Evolutionary conservation across 176 grass and related monocot genomes (phyloP).

Genomic region (Musa acuminata): DNA sequence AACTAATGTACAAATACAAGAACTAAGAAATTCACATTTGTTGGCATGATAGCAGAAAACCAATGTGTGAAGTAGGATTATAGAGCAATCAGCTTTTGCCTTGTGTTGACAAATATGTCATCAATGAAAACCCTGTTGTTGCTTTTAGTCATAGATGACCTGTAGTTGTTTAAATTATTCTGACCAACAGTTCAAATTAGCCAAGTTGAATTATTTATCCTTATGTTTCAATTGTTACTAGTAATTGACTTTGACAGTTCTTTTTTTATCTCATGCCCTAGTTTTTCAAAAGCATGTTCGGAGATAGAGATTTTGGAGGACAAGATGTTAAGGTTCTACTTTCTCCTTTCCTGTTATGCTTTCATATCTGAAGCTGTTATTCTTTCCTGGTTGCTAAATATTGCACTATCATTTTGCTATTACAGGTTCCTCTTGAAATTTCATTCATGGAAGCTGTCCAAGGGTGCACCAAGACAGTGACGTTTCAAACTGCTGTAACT

Average conservation of each 20-base stretch:
- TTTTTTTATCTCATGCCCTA: slow-evolving; percentile 24
- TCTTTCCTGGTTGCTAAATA: slow-evolving; percentile 8
- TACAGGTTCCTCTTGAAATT: slow-evolving; percentile 75
- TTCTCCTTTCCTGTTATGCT: slow-evolving; percentile 13
- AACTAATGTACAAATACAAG: no score
- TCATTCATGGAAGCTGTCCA: slow-evolving; percentile 98
- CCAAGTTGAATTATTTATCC: not conserved
- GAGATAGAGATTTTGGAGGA: slow-evolving; percentile 38
- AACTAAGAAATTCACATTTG: no score
- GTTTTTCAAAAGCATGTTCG: slow-evolving; percentile 61
- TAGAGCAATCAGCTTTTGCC: no score
- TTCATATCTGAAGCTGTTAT: slow-evolving; percentile 12
- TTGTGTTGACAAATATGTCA: no score
- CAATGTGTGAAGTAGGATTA: no score
- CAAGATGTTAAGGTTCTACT: slow-evolving; percentile 82
- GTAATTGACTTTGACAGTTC: not conserved
- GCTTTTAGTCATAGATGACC: not conserved
- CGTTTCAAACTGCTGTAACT: slow-evolving; percentile 59
- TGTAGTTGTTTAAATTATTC: not conserved
- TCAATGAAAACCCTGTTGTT: no score
- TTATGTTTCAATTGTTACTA: not conserved
- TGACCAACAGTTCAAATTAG: not conserved
- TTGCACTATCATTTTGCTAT: not conserved
- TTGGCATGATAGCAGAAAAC: no score
- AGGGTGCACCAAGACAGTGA: slow-evolving; percentile 89